Evolutionary conservation across 768 basidiomycete genomes (phyloP).

Genomic region (Tylopilus plumbeoviolaceoides): DNA sequence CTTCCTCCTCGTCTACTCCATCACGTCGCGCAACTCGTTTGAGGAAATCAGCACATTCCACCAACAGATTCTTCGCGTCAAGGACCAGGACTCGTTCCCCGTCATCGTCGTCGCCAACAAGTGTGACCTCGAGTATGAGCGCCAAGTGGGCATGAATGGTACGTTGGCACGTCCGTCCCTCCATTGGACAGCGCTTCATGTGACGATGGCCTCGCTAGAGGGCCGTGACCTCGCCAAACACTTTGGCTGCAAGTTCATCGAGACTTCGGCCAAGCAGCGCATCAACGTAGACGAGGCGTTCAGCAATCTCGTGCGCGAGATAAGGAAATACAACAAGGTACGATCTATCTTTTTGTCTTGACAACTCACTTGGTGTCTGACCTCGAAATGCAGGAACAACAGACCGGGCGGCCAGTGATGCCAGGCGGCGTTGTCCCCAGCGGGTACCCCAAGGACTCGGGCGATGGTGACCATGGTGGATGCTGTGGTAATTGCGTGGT

Average conservation of each 20-base stretch:
- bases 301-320: conserved; percentile 87
- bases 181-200: not conserved
- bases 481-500: conserved; percentile 71
- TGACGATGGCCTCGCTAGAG: conserved; percentile 51
- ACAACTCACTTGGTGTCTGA: conserved; percentile 7
- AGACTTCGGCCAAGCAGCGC: conserved; percentile 94
- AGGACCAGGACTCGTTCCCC: conserved; percentile 94
- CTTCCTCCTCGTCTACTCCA: conserved; percentile 96
- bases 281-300: conserved; percentile 98
- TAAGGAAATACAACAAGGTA: conserved; percentile 91
- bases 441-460: conserved; percentile 43
- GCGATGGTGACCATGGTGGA: conserved; percentile 51
- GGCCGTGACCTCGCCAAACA: conserved; percentile 95
- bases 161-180: conserved; percentile 10
- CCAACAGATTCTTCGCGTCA: conserved; percentile 93
- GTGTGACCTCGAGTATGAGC: conserved; percentile 91
- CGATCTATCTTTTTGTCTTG: conserved; percentile 10
- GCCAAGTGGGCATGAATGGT: conserved; percentile 96
- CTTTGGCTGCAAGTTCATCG: conserved; percentile 91
- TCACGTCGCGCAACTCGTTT: conserved; percentile 96
- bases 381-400: conserved; percentile 53
- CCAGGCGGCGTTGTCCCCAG: conserved; percentile 41
- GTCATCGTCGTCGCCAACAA: conserved; percentile 98
- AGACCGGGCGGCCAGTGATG: conserved; percentile 67
- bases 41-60: conserved; percentile 97